Base-by-base conservation (phyloP, 1,139 yeast species). In the Candida glucosophila region DNA sequence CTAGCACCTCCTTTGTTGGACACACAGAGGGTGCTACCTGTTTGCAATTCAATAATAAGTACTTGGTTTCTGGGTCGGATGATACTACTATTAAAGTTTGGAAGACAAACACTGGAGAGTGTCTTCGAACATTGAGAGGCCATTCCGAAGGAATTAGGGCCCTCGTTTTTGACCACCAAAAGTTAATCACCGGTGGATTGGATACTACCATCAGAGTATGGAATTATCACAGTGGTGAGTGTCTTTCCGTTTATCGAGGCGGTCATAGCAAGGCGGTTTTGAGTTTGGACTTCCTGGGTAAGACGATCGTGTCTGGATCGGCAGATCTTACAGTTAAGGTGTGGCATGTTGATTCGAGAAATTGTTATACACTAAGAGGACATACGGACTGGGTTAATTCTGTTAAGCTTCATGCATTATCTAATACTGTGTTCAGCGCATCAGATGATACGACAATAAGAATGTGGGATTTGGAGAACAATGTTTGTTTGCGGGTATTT, bases 261-360 rank as follows among this genome's bases (percentile, higher is more conserved):
- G 34, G 34, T 3, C 97, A 90, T 52, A 79, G 78, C 27, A 93
- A 81, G 43, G 77, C 85, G 23, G 95, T 90, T 4, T 65, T 82
- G 23, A 72, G 85, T 34, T 86, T 90, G 28, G 90, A 80, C 47
- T 80, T 77, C 46, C 73, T 69, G 37, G 75, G 79, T 39, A 85
- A 82, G 43, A 66, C 85, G 17, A 85, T 90, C 45, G 97, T 88
- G 1, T 77, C 92, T 5, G 98, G 97, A 0, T 78, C 93, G 11
- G 95, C 95, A 1, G 98, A 90, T 55, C 69, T 73, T 37, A 86
- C 94, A 1, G 81, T 90, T 29, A 83, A 86, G 47, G 90, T 90
- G 8, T 90, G 98, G 98, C 93, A 90, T 50, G 95, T 90, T 29
- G 94, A 82, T 47, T 76, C 86, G 10, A 67, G 95, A 52, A 82